Conservation (phyloP, 306 rosid species). For the Senna siamea region DNA sequence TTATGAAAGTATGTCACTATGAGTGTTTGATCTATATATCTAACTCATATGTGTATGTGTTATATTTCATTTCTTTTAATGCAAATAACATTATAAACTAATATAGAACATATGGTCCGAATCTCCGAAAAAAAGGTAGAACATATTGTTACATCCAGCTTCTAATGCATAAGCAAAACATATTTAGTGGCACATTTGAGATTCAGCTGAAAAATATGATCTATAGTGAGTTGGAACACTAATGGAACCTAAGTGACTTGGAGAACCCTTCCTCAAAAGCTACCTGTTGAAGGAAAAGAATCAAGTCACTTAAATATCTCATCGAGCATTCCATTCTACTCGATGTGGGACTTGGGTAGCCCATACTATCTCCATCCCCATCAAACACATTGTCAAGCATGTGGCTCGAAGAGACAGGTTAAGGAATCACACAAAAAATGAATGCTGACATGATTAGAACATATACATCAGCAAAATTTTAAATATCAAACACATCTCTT, state of each 20-base stretch:
- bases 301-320: no score
- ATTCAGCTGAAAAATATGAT: neutral
- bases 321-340: no score
- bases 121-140: neutral
- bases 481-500: constrained; percentile 15
- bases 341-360: no score
- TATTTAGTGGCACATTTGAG: neutral
- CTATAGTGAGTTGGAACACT: neutral
- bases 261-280: no score
- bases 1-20: neutral
- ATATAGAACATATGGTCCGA: neutral
- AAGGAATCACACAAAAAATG: neutral
- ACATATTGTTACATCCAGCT: constrained; percentile 18
- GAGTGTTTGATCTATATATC: constrained; percentile 5
- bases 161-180: neutral
- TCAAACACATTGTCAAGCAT: neutral
- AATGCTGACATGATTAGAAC: neutral
- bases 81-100: constrained; percentile 18
- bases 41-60: neutral
- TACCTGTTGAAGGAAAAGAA: no score
- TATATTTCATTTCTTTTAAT: neutral
- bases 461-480: constrained; percentile 1
- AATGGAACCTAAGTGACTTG: no score
- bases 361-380: no score
- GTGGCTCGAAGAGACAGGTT: neutral